phyloP scores from a whole-genome alignment of 257 asterid genomes.

The Solanum ahanhuiri region DNA sequence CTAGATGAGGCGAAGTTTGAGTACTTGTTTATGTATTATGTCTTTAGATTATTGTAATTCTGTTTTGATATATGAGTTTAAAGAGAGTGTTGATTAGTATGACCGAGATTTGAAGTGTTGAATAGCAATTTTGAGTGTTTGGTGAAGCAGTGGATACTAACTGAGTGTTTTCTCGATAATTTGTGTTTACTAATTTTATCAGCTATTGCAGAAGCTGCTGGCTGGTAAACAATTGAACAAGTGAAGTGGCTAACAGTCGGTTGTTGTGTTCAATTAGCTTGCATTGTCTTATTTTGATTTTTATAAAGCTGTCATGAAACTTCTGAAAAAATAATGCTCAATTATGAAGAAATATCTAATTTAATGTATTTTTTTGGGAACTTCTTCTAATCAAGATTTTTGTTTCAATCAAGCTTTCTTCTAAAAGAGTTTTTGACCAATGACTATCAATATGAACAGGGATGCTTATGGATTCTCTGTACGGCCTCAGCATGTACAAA shows the following conservation, averaged over 20 bases:
- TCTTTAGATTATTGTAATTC: background rate
- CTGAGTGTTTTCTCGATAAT: background rate
- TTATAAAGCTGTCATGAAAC: background rate
- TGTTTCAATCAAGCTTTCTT: background rate
- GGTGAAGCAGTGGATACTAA: background rate
- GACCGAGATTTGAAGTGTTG: background rate
- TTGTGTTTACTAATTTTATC: background rate
- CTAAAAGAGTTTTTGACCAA: background rate
- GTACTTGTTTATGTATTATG: background rate
- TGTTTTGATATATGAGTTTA: background rate
- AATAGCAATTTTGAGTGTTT: background rate
- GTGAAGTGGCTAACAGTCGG: background rate
- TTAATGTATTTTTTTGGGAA: background rate
- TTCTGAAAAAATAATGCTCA: background rate
- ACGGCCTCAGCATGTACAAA: slow-evolving; percentile 85
- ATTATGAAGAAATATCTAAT: background rate
- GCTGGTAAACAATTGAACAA: background rate
- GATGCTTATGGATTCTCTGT: slow-evolving; percentile 94
- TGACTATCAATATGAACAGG: slow-evolving; percentile 32
- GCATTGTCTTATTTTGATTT: background rate
- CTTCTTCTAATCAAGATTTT: background rate
- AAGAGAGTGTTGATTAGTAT: background rate
- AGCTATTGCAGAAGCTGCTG: background rate
- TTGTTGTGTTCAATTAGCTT: background rate
- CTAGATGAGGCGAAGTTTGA: background rate